Base-by-base conservation (phyloP, 805 yeast genomes). In the Candida anglica region DNA sequence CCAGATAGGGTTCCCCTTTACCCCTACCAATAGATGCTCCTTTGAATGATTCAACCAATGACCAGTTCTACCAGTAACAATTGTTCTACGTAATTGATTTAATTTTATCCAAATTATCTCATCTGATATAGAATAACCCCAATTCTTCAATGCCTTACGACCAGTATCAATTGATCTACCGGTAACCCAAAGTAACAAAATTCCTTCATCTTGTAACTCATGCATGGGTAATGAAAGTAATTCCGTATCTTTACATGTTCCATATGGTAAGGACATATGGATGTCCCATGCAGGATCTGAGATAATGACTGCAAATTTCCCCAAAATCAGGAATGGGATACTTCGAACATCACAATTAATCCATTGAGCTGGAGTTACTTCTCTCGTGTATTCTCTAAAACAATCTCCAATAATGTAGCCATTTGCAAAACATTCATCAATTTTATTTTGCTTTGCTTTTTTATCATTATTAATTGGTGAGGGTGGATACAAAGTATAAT, bases 211-310 rank as follows among this genome's bases (percentile, higher is more conserved):
- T 53, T 88, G 97, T 22, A 89, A 66, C 28, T 71, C 60, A 23
- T 73, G 71, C 55, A 89, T 70, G 18, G 86, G 81, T 16, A 89
- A 63, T 8, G 75, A 66, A 32, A 81, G 57, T 23, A 89, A 63
- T 45, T 86, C 96, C 2, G 76, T 71, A 52, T 86, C 95, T 37
- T 82, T 81, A 52, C 86, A 79, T 2, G 86, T 78, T 9, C 86
- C 85, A 53, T 82, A 80, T 4, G 87, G 87, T 38, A 77, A 56
- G 36, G 84, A 82, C 89, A 86, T 88, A 60, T 89, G 96, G 42
- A 89, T 89, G 43, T 87, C 89, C 98, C 98, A 89, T 6, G 96
- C 93, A 3, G 96, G 96, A 56, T 89, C 98, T 0, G 95, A 91
- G 35, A 91, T 75, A 9, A 89, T 78, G 3, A 81, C 87, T 25